phyloP scores from a whole-genome alignment of 345 rosid genomes.

The Eucalyptus cloeziana region DNA sequence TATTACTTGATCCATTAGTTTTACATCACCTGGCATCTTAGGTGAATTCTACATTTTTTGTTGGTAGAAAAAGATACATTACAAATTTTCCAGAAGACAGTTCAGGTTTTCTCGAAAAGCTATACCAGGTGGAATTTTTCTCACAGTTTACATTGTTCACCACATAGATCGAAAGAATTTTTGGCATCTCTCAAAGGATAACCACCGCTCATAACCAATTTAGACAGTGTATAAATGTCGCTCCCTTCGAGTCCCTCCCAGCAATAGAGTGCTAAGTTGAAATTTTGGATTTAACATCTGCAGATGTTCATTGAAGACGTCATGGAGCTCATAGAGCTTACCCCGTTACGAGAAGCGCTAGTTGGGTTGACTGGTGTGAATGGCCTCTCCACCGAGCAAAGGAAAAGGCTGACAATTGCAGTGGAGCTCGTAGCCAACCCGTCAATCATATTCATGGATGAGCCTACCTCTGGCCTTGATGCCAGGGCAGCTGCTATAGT shows the following conservation, averaged over 20 bases:
- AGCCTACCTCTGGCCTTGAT: conserved; percentile 68
- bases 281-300: neutral
- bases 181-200: neutral
- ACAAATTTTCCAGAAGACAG: neutral
- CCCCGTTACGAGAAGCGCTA: conserved; percentile 30
- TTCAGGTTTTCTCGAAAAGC: neutral
- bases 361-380: conserved; percentile 53
- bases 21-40: neutral
- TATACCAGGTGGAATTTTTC: neutral
- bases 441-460: conserved; percentile 67
- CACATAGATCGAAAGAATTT: neutral
- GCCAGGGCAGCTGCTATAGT: conserved; percentile 79
- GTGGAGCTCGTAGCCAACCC: conserved; percentile 73
- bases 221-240: neutral
- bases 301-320: conserved; percentile 68
- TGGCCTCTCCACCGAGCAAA: conserved; percentile 54
- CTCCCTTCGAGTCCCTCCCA: neutral
- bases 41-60: neutral
- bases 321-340: conserved; percentile 62
- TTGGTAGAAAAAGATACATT: neutral
- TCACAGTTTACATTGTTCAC: neutral
- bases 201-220: neutral
- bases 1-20: neutral
- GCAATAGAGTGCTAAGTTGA: neutral
- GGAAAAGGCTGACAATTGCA: conserved; percentile 61